Evolutionary conservation across 2,329 filamentous ascomycete genomes (phyloP), one percentile per base, ranked within the genome.

Genomic region (Atkinsonella hypoxylon): DNA sequence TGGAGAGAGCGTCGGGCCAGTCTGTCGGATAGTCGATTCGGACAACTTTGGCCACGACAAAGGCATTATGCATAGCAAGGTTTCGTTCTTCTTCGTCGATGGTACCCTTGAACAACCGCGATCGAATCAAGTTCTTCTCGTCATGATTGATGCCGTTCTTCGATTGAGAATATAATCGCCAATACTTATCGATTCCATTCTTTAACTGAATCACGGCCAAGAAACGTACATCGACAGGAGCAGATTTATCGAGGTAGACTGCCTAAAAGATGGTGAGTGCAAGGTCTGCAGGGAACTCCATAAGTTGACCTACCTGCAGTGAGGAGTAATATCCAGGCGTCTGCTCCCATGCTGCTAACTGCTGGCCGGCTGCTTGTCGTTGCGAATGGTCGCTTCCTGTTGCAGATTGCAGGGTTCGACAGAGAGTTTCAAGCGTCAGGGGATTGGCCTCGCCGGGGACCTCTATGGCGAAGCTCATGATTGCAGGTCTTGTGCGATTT

Each of bases 151-250:
- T 78, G 47, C 87, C 81, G 34, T 86, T 87, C 63, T 72, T 75
- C 30, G 64, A 47, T 51, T 68, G 58, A 34, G 70, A 63, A 76
- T 88, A 62, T n/a, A 69, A 58, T 13, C 93, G 79, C 93, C 93
- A 98, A 67, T 89, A 89, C 64, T 85, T 89, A 64, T 97, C 91
- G 67, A 97, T 90, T 50, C 90, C 93, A 66, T 97, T 96, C 66
- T 97, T 97, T 49, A 98, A 76, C 64, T 95, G 87, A 58, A 97
- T 95, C 52, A 97, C 81, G 50, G 91, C 87, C 11, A 96, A 82
- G 61, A 95, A 89, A 54, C 93, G 86, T 49, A 91, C 79, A 60
- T 94, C 83, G 52, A 80, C 69, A 1, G 88, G 86, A 1, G 94
- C 72, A 2, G 81, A 81, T 54, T 81, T 82, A 69, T 95, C 87